These are phyloP conservation scores for Helenozyma baotianmanensis DNA, from an alignment of 805 yeast genomes.

Conservation along the genomic window DNA sequence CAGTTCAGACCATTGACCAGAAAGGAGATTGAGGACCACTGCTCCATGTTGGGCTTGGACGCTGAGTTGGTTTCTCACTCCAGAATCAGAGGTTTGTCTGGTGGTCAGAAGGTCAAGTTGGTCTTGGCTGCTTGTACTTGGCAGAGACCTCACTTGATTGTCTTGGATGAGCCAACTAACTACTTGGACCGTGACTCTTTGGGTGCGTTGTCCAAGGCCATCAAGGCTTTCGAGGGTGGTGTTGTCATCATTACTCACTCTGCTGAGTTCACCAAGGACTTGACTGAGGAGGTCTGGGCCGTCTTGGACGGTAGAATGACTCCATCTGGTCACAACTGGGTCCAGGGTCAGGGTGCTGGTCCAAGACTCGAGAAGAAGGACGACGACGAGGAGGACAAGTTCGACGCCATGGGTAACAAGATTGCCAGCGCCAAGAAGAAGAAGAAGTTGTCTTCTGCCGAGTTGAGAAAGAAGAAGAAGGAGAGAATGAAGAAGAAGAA, in stretches of 20 bases:
- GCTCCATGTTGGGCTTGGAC: constrained; percentile 97
- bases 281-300: constrained; percentile 99
- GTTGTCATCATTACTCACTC: constrained; percentile 99
- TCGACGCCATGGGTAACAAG: constrained; percentile 99
- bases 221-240: constrained; percentile 99
- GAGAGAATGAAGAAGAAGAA: constrained; percentile 99
- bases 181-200: constrained; percentile 98
- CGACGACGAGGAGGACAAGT: constrained; percentile 87
- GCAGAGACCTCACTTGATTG: constrained; percentile 99
- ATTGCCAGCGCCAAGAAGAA: constrained; percentile 93
- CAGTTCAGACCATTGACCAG: constrained; percentile 99
- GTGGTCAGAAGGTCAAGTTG: constrained; percentile 99
- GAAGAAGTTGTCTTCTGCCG: constrained; percentile 97
- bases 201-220: constrained; percentile 98
- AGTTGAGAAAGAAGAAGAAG: constrained; percentile 99
- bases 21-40: constrained; percentile 99
- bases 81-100: constrained; percentile 99
- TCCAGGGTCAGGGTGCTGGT: constrained; percentile 99
- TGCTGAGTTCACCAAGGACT: constrained; percentile 99
- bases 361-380: constrained; percentile 98
- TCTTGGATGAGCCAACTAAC: constrained; percentile 99
- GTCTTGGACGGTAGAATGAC: constrained; percentile 97
- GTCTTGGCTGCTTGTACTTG: constrained; percentile 99
- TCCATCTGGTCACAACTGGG: constrained; percentile 99
- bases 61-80: constrained; percentile 99